A percentile compares a stretch with the other conserved stretches of the same genome.
phyloP scores from a whole-genome alignment of 2,329 filamentous ascomycete species.

The Pestalotiopsis sp. region DNA sequence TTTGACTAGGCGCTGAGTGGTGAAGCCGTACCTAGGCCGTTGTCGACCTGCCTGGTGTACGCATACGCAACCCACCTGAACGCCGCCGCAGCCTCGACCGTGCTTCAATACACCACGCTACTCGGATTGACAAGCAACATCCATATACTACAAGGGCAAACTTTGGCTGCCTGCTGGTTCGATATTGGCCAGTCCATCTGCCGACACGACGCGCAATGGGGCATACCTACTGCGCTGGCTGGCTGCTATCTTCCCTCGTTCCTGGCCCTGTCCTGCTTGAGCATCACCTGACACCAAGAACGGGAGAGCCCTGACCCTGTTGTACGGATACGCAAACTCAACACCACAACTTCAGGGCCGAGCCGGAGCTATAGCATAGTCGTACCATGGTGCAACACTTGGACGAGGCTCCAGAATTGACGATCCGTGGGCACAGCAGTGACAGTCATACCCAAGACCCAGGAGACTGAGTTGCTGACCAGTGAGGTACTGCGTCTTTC shows the following conservation, averaged over 20 bases:
- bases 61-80: neutral
- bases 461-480: neutral
- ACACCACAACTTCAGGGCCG: neutral
- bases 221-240: neutral
- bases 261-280: neutral
- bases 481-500: neutral
- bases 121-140: neutral
- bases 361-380: neutral
- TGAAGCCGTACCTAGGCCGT: neutral
- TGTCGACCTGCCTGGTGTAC: neutral
- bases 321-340: neutral
- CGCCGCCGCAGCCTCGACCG: neutral
- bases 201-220: neutral
- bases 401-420: neutral
- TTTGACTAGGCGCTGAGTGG: conserved; percentile 2
- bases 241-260: neutral
- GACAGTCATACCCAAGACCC: neutral
- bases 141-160: neutral
- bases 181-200: neutral
- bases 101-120: neutral
- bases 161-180: neutral
- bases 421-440: neutral
- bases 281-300: neutral
- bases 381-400: neutral
- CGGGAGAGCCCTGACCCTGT: neutral